Conservation (phyloP, 2,329 filamentous ascomycete species). For the Ophiocordyceps sinensis region DNA sequence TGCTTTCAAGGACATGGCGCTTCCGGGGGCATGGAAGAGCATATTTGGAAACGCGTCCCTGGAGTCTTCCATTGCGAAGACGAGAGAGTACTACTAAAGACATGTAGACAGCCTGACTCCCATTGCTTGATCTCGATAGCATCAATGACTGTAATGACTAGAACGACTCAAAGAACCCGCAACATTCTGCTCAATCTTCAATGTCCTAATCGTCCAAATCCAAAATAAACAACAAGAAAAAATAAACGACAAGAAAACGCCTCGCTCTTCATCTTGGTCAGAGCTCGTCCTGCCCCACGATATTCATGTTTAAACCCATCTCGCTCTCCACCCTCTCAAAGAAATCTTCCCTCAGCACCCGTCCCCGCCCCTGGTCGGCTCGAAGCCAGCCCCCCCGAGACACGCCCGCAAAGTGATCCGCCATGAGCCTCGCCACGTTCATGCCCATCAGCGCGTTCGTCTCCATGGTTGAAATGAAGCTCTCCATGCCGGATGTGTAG, state of each 20-base stretch:
- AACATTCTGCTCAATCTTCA: no score
- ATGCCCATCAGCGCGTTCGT: constrained; percentile 83
- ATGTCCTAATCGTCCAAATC: no score
- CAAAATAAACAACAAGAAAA: no score
- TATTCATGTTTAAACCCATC: constrained; percentile 4
- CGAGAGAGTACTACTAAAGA: not conserved
- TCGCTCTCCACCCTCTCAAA: constrained; percentile 7
- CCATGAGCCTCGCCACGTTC: constrained; percentile 62
- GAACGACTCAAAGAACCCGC: no score
- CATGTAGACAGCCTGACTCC: no score
- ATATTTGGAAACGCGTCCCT: not conserved
- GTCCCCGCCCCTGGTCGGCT: not conserved
- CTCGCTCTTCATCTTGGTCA: not conserved
- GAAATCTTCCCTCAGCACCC: constrained; percentile 3
- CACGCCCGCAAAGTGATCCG: constrained; percentile 36
- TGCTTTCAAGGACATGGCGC: not conserved
- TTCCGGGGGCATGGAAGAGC: not conserved
- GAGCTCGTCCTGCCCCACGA: constrained; percentile 5
- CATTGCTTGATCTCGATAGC: no score
- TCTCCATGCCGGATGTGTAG: constrained; percentile 68
- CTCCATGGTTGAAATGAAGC: constrained; percentile 96
- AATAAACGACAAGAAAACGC: no score
- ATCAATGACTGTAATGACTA: no score
- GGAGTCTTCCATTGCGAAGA: not conserved
- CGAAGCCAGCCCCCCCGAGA: not conserved